phyloP scores from a whole-genome alignment of 768 basidiomycete genomes.

The Termitomyces bulborhizus region DNA sequence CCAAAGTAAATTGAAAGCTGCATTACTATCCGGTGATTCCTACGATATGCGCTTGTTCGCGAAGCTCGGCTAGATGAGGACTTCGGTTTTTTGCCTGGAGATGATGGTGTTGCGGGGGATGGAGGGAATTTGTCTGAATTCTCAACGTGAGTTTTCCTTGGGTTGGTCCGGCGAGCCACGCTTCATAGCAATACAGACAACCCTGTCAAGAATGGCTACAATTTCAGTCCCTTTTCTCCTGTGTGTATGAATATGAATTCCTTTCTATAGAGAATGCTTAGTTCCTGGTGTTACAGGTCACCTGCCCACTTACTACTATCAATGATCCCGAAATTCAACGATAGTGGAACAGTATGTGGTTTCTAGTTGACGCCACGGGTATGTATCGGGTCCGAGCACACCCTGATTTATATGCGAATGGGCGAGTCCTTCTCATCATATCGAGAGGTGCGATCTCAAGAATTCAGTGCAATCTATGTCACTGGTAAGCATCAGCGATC shows the following conservation, averaged over 20 bases:
- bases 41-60: too few relatives aligned
- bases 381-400: constrained; percentile 35
- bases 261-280: background rate
- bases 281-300: constrained; percentile 15
- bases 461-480: constrained; percentile 30
- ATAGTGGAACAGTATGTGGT: constrained; percentile 26
- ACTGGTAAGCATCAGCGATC: constrained; percentile 21
- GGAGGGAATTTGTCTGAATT: constrained; percentile 31
- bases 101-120: too few relatives aligned
- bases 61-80: too few relatives aligned
- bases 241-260: background rate
- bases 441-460: background rate
- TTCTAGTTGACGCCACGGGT: background rate
- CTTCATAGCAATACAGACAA: background rate
- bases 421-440: constrained; percentile 15
- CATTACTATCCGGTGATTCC: too few relatives aligned
- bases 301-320: constrained; percentile 40
- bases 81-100: too few relatives aligned
- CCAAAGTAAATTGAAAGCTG: too few relatives aligned
- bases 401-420: constrained; percentile 47
- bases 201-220: constrained; percentile 12
- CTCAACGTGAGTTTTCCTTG: constrained; percentile 26
- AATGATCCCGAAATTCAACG: constrained; percentile 42
- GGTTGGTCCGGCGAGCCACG: background rate
- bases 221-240: constrained; percentile 21